These are phyloP conservation scores for Nannizziopsis arthrosporioides DNA, from an alignment of 2,329 filamentous ascomycete genomes.

Conservation along the genomic window DNA sequence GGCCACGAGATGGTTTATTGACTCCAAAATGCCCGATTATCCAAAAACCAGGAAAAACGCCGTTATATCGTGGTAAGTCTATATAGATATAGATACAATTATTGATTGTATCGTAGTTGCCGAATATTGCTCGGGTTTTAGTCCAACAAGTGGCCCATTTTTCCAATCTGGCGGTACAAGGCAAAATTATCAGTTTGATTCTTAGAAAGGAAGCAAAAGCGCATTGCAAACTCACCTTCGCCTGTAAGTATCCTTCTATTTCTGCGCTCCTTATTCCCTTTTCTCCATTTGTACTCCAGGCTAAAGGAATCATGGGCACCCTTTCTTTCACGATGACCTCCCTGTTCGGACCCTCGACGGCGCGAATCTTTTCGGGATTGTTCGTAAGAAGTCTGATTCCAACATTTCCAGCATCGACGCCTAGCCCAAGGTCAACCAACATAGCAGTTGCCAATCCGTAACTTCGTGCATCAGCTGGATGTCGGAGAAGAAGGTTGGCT, in stretches of 20 bases:
- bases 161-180: slow-evolving; percentile 52
- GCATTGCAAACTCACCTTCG: slow-evolving; percentile 58
- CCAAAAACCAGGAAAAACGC: no score
- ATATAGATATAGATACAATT: no score
- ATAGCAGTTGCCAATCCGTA: slow-evolving; percentile 97
- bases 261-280: slow-evolving; percentile 77
- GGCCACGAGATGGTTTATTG: background rate
- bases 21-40: background rate
- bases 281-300: slow-evolving; percentile 69
- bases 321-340: slow-evolving; percentile 81
- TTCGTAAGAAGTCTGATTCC: slow-evolving; percentile 76
- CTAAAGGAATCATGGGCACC: slow-evolving; percentile 89
- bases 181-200: background rate
- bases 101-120: no score
- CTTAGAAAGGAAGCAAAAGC: slow-evolving; percentile 1
- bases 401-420: slow-evolving; percentile 47
- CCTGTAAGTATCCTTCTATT: slow-evolving; percentile 85
- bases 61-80: no score
- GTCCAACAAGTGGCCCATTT: slow-evolving; percentile 68
- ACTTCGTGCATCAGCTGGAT: slow-evolving; percentile 86
- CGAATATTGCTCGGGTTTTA: slow-evolving; percentile 15
- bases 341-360: slow-evolving; percentile 79
- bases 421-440: slow-evolving; percentile 68
- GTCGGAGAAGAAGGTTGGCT: slow-evolving; percentile 78
- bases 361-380: slow-evolving; percentile 92